Percentiles rank a stretch among this genome's conserved stretches.
phyloP scores from a whole-genome alignment of 768 basidiomycete species.

The Auricularia auricula-judae region DNA sequence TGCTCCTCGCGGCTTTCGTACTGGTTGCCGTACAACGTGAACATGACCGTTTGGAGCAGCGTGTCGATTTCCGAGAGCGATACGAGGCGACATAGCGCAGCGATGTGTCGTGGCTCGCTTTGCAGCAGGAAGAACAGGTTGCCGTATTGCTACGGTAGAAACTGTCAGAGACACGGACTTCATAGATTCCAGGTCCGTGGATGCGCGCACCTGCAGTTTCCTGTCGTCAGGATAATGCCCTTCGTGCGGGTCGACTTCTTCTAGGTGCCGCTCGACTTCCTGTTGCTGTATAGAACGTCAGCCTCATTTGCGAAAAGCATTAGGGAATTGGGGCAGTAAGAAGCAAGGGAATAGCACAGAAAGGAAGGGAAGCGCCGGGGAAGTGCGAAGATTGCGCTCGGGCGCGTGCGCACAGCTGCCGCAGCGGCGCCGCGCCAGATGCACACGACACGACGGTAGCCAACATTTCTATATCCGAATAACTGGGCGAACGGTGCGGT shows the following conservation, averaged over 20 bases:
- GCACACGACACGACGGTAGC: no score
- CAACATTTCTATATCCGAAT: no score
- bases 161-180: not conserved
- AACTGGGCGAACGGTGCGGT: no score
- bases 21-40: slow-evolving; percentile 98
- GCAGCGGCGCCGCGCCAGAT: no score
- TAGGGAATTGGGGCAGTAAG: not conserved
- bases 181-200: not conserved
- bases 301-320: not conserved
- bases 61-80: slow-evolving; percentile 96
- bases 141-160: slow-evolving; percentile 67
- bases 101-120: slow-evolving; percentile 94
- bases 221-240: slow-evolving; percentile 92
- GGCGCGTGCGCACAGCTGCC: no score
- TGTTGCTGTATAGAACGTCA: slow-evolving; percentile 50
- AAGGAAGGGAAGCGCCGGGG: no score
- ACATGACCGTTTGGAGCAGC: slow-evolving; percentile 99
- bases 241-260: slow-evolving; percentile 89
- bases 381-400: no score
- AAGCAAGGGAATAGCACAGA: no score
- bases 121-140: slow-evolving; percentile 99
- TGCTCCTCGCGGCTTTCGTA: slow-evolving; percentile 98
- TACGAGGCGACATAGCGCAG: slow-evolving; percentile 91
- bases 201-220: slow-evolving; percentile 36
- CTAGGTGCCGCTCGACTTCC: slow-evolving; percentile 88